Evolutionary conservation across 2,329 filamentous ascomycete species (phyloP).

Genomic region (Pseudocercospora fuligena): DNA sequence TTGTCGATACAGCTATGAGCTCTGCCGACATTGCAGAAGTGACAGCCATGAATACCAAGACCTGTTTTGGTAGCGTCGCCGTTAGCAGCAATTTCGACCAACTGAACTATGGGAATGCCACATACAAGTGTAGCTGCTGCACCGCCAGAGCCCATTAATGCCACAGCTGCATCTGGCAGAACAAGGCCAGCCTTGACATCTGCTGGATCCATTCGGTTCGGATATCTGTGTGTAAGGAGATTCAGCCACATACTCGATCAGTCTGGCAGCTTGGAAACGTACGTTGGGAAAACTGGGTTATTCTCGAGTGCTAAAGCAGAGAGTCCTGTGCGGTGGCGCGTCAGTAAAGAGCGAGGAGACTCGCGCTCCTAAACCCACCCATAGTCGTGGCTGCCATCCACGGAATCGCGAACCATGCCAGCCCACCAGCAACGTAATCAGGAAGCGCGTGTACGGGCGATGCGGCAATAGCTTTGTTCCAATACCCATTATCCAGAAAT

Average conservation of each 20-base stretch:
- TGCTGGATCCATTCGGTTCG: slow-evolving; percentile 68
- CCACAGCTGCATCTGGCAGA: slow-evolving; percentile 80
- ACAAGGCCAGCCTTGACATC: slow-evolving; percentile 83
- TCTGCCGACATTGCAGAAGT: slow-evolving; percentile 41
- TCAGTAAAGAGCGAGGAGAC: neutral
- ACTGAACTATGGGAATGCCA: neutral
- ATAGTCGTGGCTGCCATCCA: slow-evolving; percentile 53
- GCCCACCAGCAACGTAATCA: slow-evolving; percentile 46
- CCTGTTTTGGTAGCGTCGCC: slow-evolving; percentile 16
- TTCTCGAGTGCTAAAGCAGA: slow-evolving; percentile 78
- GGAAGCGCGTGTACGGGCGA: slow-evolving; percentile 43
- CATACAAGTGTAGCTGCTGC: slow-evolving; percentile 68
- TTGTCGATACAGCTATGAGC: slow-evolving; percentile 47
- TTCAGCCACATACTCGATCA: slow-evolving; percentile 44
- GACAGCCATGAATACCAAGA: slow-evolving; percentile 48
- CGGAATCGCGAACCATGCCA: slow-evolving; percentile 57
- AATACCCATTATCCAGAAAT: slow-evolving; percentile 53
- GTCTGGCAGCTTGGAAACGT: slow-evolving; percentile 31
- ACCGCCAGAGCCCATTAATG: slow-evolving; percentile 77
- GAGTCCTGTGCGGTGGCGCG: slow-evolving; percentile 65
- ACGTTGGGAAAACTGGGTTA: slow-evolving; percentile 72
- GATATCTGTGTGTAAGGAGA: slow-evolving; percentile 56
- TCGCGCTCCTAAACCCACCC: slow-evolving; percentile 20
- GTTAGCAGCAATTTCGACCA: neutral
- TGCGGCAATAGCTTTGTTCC: slow-evolving; percentile 50